phyloP scores from a whole-genome alignment of 257 asterid species.

The Ehretia macrophylla region DNA sequence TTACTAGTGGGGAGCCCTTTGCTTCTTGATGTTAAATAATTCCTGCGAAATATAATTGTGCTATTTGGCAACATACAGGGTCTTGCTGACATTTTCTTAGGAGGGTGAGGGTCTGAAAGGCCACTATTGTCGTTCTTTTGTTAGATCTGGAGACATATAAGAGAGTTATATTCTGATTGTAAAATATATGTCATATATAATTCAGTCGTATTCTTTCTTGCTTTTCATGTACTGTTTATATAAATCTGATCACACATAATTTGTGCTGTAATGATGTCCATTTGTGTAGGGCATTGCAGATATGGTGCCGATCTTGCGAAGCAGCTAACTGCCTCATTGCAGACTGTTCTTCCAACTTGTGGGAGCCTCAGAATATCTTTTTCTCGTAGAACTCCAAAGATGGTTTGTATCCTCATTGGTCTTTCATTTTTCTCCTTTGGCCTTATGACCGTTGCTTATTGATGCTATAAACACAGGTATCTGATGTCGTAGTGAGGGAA shows the following conservation, averaged over 20 bases:
- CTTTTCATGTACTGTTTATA: too few relatives aligned
- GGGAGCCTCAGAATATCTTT: conserved; percentile 80
- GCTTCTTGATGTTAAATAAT: too few relatives aligned
- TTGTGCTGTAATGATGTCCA: not conserved
- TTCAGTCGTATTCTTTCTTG: too few relatives aligned
- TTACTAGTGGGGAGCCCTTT: not conserved
- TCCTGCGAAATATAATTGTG: too few relatives aligned
- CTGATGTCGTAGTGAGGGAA: conserved; percentile 46
- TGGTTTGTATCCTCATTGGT: conserved; percentile 34
- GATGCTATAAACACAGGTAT: conserved; percentile 47
- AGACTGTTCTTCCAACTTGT: conserved; percentile 61
- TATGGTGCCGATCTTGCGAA: conserved; percentile 73
- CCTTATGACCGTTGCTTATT: conserved; percentile 19
- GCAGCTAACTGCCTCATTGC: conserved; percentile 57
- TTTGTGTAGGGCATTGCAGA: conserved; percentile 61
- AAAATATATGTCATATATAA: too few relatives aligned
- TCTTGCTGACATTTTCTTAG: too few relatives aligned
- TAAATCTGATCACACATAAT: too few relatives aligned
- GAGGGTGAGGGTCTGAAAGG: too few relatives aligned
- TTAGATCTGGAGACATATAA: too few relatives aligned
- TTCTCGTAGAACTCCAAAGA: conserved; percentile 85
- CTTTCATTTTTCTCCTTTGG: conserved; percentile 13
- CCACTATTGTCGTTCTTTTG: too few relatives aligned
- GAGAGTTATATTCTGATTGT: too few relatives aligned
- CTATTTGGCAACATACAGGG: too few relatives aligned